These are phyloP conservation scores for Curvularia eragrostidis DNA, from an alignment of 2,329 filamentous ascomycete species.

Conservation along the genomic window DNA sequence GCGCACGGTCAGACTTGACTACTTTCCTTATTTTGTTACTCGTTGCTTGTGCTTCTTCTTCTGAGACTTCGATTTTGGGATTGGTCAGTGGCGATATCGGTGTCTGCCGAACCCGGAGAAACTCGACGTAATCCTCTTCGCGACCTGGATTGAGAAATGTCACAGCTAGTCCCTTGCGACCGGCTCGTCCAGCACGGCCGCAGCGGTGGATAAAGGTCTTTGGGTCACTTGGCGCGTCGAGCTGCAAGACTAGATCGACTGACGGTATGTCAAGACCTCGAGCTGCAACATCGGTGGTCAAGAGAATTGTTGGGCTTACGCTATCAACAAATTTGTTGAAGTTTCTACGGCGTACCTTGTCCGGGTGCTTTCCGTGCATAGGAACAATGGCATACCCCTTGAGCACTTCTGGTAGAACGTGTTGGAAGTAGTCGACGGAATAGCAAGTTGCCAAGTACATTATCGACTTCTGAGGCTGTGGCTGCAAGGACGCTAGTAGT, in stretches of 20 bases:
- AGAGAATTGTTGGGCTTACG: slow-evolving; percentile 76
- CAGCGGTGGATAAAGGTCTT: slow-evolving; percentile 79
- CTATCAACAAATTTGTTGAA: slow-evolving; percentile 80
- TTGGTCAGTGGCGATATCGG: slow-evolving; percentile 71
- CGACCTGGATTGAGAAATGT: slow-evolving; percentile 82
- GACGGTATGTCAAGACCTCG: slow-evolving; percentile 90
- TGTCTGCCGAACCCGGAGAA: slow-evolving; percentile 85
- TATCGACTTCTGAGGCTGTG: slow-evolving; percentile 82
- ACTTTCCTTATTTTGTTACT: slow-evolving; percentile 68
- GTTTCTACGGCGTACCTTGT: slow-evolving; percentile 87
- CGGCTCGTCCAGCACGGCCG: slow-evolving; percentile 68
- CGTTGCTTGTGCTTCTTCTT: slow-evolving; percentile 65
- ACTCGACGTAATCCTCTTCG: slow-evolving; percentile 89
- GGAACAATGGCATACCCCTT: slow-evolving; percentile 75
- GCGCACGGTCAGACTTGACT: slow-evolving; percentile 65
- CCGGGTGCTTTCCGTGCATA: slow-evolving; percentile 89
- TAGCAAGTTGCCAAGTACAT: slow-evolving; percentile 94
- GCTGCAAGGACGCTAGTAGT: slow-evolving; percentile 72
- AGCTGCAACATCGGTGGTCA: slow-evolving; percentile 92
- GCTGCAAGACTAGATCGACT: slow-evolving; percentile 88
- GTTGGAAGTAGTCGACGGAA: slow-evolving; percentile 91
- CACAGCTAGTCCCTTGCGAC: slow-evolving; percentile 78
- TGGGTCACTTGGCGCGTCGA: slow-evolving; percentile 84
- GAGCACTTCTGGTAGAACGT: slow-evolving; percentile 76
- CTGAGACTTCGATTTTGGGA: slow-evolving; percentile 64